Conservation (phyloP, 768 basidiomycete species). For the Lactarius sanguifluus region DNA sequence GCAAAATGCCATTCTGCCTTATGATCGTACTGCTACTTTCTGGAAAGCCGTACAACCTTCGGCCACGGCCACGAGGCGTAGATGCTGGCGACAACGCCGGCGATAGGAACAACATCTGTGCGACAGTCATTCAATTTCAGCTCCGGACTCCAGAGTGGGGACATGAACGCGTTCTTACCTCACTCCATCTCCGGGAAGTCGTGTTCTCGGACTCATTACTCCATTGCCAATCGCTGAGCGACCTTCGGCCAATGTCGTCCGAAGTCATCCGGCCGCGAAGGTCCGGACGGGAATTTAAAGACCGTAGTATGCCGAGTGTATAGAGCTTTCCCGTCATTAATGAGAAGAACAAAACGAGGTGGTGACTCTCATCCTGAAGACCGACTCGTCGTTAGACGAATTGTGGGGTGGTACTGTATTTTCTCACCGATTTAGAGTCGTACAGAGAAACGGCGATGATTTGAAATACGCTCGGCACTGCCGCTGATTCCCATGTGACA, state of each 20-base stretch:
- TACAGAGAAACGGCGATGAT: conserved; percentile 36
- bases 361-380: conserved; percentile 17
- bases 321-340: conserved; percentile 52
- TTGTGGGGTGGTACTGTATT: not conserved
- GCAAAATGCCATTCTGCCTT: not conserved
- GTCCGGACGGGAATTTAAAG: conserved; percentile 35
- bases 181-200: conserved; percentile 18
- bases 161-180: conserved; percentile 9
- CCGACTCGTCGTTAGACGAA: not conserved
- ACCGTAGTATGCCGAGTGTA: conserved; percentile 34
- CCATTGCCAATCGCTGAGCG: conserved; percentile 43
- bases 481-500: conserved; percentile 43
- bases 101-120: conserved; percentile 15
- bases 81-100: conserved; percentile 1
- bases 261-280: conserved; percentile 40
- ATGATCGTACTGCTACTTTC: conserved; percentile 5
- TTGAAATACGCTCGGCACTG: conserved; percentile 39
- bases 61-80: conserved; percentile 11
- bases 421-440: conserved; percentile 38
- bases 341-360: conserved; percentile 49
- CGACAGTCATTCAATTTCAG: not conserved
- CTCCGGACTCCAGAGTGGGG: not conserved
- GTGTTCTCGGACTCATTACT: conserved; percentile 25
- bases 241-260: conserved; percentile 43
- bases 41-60: not conserved